Conservation (phyloP, 176 grass and related monocot genomes). For the Echinochloa phyllopogon region DNA sequence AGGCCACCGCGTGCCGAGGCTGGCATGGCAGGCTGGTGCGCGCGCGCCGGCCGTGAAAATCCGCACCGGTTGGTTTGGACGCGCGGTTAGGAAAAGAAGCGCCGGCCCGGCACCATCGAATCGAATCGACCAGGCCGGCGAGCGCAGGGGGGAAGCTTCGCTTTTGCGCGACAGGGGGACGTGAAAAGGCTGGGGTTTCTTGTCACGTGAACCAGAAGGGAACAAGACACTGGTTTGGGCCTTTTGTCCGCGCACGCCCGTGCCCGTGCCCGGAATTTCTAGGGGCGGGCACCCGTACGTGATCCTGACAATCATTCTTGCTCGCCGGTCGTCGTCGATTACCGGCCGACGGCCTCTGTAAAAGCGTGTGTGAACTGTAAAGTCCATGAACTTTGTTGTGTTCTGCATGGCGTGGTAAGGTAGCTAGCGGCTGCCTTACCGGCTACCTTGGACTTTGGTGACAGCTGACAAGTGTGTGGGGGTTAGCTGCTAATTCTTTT, state of each 20-base stretch:
- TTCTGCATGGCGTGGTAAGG: not conserved
- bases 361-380: not conserved
- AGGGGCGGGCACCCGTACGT: slow-evolving; percentile 23
- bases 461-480: no score
- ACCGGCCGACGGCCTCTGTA: not conserved
- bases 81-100: slow-evolving; percentile 13
- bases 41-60: not conserved
- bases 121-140: not conserved
- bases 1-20: slow-evolving; percentile 2
- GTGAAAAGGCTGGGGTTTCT: not conserved
- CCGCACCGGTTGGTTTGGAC: not conserved
- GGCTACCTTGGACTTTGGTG: slow-evolving; percentile 23
- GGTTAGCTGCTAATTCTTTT: not conserved
- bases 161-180: slow-evolving; percentile 45
- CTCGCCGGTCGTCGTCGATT: not conserved
- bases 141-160: slow-evolving; percentile 41
- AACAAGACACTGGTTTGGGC: slow-evolving; percentile 28
- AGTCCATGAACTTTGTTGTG: not conserved
- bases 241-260: slow-evolving; percentile 19
- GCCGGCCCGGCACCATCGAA: not conserved
- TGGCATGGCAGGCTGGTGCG: not conserved
- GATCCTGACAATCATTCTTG: slow-evolving; percentile 11
- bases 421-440: not conserved
- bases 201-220: slow-evolving; percentile 44
- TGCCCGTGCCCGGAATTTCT: slow-evolving; percentile 40